phyloP scores from a whole-genome alignment of 139 green algal species.

The Chlamydomonas schloesseri region DNA sequence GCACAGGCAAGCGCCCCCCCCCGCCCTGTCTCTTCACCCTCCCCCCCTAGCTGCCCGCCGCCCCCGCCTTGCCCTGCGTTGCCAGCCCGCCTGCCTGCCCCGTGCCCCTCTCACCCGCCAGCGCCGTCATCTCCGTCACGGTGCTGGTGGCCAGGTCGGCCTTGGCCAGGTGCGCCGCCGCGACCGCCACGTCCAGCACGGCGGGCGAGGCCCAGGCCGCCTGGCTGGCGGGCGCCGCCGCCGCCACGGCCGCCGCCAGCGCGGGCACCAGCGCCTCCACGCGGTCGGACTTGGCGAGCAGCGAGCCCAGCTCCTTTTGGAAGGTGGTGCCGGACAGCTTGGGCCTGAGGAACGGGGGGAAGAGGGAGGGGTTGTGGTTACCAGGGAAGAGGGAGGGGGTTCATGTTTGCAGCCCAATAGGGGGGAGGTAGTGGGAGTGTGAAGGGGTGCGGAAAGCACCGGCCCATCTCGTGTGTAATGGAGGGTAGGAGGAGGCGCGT shows the following conservation, averaged over 20 bases:
- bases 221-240: constrained; percentile 35
- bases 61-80: no score
- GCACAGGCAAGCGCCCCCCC: no score
- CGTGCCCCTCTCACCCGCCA: constrained; percentile 77
- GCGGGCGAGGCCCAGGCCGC: constrained; percentile 9
- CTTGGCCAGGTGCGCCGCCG: constrained; percentile 81
- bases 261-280: constrained; percentile 77
- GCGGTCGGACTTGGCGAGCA: constrained; percentile 92
- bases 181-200: constrained; percentile 40
- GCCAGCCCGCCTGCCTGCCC: no score
- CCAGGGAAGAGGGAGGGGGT: no score
- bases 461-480: no score
- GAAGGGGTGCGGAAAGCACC: no score
- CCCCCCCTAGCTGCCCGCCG: no score
- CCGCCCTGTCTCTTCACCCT: no score
- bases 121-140: constrained; percentile 97
- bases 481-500: no score
- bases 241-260: constrained; percentile 69
- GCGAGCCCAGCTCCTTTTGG: constrained; percentile 93
- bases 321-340: constrained; percentile 88
- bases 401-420: no score
- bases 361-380: background rate
- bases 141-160: constrained; percentile 93
- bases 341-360: constrained; percentile 46
- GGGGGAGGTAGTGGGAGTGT: no score